Evolutionary conservation across 441 rosid species (phyloP).

Genomic region (Euphorbia celastroides): DNA sequence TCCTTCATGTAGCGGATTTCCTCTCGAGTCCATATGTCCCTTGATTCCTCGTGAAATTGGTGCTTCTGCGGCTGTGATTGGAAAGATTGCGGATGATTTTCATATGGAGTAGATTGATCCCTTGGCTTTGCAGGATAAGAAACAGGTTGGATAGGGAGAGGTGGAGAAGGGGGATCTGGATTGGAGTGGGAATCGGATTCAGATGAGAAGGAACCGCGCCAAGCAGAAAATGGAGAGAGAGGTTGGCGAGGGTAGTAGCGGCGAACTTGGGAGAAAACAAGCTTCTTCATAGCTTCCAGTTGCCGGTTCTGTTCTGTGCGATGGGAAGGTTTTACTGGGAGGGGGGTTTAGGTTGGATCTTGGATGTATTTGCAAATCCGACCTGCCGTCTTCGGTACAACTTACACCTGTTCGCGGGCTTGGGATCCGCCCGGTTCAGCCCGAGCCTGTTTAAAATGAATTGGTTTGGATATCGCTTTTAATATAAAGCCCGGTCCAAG

Average conservation of each 20-base stretch:
- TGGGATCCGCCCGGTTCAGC: too few relatives aligned
- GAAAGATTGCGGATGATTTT: background rate
- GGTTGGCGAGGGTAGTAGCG: background rate
- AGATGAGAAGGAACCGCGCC: constrained; percentile 12
- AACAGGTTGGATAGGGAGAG: constrained; percentile 44
- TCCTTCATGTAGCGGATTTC: constrained; percentile 75
- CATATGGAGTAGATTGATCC: constrained; percentile 21
- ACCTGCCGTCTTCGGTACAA: too few relatives aligned
- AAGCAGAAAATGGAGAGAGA: background rate
- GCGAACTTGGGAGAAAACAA: constrained; percentile 9
- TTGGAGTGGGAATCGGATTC: constrained; percentile 5
- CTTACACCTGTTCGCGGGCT: too few relatives aligned
- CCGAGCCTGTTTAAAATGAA: too few relatives aligned
- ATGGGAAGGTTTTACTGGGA: too few relatives aligned
- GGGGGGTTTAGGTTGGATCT: background rate
- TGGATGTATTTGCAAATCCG: background rate
- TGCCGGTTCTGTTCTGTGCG: too few relatives aligned
- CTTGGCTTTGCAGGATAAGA: constrained; percentile 61
- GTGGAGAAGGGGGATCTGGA: constrained; percentile 13
- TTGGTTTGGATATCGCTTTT: too few relatives aligned
- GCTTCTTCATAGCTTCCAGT: constrained; percentile 14
- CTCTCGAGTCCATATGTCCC: constrained; percentile 50
- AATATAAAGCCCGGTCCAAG: too few relatives aligned
- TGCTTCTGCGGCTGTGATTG: constrained; percentile 1
- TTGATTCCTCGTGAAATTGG: constrained; percentile 23